phyloP scores from a whole-genome alignment of 768 basidiomycete genomes.

The Trametes cubensis region DNA sequence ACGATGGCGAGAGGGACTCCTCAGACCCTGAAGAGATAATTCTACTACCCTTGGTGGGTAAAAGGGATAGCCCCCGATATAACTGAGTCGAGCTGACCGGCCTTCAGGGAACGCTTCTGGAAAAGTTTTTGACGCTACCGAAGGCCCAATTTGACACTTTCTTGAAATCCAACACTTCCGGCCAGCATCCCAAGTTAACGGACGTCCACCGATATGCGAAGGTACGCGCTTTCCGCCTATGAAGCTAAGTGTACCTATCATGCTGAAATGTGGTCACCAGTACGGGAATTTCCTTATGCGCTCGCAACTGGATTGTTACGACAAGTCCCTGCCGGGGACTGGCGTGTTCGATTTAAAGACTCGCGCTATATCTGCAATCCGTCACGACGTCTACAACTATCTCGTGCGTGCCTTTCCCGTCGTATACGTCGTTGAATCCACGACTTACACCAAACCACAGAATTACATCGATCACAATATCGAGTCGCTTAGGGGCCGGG shows the following conservation, averaged over 20 bases:
- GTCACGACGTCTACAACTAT: conserved; percentile 84
- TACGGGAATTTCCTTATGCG: conserved; percentile 80
- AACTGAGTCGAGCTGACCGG: conserved; percentile 1
- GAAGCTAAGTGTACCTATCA: not conserved
- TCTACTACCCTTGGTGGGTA: conserved; percentile 61
- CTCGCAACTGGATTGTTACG: conserved; percentile 90
- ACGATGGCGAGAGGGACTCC: conserved; percentile 43
- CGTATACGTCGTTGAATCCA: not conserved
- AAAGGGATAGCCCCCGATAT: not conserved
- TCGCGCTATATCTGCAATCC: conserved; percentile 80
- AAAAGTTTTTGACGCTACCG: conserved; percentile 80
- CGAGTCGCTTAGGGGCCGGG: conserved; percentile 56
- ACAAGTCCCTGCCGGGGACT: conserved; percentile 79
- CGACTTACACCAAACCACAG: conserved; percentile 36
- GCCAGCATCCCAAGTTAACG: conserved; percentile 26
- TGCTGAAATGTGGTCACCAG: conserved; percentile 34
- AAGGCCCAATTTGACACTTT: conserved; percentile 63
- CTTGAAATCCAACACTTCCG: conserved; percentile 38
- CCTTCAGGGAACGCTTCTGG: conserved; percentile 79
- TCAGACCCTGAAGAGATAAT: conserved; percentile 59
- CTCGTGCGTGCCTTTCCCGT: conserved; percentile 45
- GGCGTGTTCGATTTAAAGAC: conserved; percentile 98
- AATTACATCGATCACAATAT: conserved; percentile 84
- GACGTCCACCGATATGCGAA: conserved; percentile 90
- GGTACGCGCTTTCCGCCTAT: conserved; percentile 43